phyloP scores from a whole-genome alignment of 176 grass and related monocot genomes.

The Cocos nucifera region DNA sequence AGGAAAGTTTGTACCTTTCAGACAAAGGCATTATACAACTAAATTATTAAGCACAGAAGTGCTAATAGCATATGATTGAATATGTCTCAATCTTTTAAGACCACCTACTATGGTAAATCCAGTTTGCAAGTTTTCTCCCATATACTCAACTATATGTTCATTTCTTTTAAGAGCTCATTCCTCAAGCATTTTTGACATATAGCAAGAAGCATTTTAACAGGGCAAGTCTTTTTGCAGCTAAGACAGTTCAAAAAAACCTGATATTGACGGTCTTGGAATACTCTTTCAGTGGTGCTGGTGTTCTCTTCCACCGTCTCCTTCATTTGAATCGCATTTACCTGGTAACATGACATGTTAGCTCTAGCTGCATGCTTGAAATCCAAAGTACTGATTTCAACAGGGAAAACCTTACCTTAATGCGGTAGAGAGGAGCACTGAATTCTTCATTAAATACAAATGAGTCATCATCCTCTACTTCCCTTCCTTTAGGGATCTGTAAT shows the following conservation, averaged over 20 bases:
- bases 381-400: background rate
- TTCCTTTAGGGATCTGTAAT: constrained; percentile 91
- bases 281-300: constrained; percentile 94
- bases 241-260: constrained; percentile 43
- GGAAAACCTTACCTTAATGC: constrained; percentile 66
- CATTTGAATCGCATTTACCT: constrained; percentile 99
- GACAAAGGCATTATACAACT: too few relatives aligned
- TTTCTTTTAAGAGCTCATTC: too few relatives aligned
- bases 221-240: too few relatives aligned
- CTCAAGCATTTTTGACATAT: too few relatives aligned
- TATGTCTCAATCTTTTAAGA: too few relatives aligned
- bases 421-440: constrained; percentile 88
- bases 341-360: constrained; percentile 23
- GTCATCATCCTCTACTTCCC: constrained; percentile 85
- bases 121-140: too few relatives aligned
- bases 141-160: too few relatives aligned
- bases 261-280: constrained; percentile 96
- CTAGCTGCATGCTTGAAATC: constrained; percentile 11
- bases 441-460: constrained; percentile 93
- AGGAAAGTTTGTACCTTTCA: too few relatives aligned
- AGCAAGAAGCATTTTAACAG: too few relatives aligned
- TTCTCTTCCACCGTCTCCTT: constrained; percentile 99
- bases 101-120: too few relatives aligned
- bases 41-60: too few relatives aligned
- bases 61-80: too few relatives aligned